A percentile compares a stretch with the other conserved stretches of the same genome.
Evolutionary conservation across 2,329 filamentous ascomycete species (phyloP).

Genomic region (Nemania sp.): DNA sequence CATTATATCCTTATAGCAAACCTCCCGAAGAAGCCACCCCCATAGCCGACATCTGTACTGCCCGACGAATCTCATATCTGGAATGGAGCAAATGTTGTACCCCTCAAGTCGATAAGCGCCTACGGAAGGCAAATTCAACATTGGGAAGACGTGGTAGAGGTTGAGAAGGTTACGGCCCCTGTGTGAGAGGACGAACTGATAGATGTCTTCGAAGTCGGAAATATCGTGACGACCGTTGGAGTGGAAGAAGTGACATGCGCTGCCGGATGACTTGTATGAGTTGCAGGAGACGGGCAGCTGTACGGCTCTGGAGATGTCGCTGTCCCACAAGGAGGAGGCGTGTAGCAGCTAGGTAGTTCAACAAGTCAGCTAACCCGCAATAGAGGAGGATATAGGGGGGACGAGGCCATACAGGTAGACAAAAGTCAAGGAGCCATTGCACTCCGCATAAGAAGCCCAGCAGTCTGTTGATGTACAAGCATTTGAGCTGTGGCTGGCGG

Average conservation of each 20-base stretch:
- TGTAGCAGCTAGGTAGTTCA: constrained; percentile 29
- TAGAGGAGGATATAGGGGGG: background rate
- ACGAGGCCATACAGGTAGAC: constrained; percentile 22
- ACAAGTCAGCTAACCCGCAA: background rate
- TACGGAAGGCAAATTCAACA: background rate
- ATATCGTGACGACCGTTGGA: background rate
- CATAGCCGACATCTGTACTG: background rate
- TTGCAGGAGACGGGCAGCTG: constrained; percentile 16
- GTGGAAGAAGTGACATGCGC: background rate
- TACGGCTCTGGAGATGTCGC: constrained; percentile 21
- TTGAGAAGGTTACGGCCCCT: no score
- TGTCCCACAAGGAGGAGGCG: constrained; percentile 29
- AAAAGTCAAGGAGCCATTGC: constrained; percentile 25
- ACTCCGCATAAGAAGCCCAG: constrained; percentile 26
- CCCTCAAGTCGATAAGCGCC: background rate
- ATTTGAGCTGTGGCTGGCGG: background rate
- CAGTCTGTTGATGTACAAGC: constrained; percentile 23
- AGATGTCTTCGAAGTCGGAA: background rate
- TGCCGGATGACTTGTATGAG: background rate
- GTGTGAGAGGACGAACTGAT: background rate
- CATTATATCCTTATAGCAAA: background rate
- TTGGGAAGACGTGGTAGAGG: background rate
- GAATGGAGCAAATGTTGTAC: no score
- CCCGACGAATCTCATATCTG: background rate
- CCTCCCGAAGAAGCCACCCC: background rate